Conservation (phyloP, 192 early-diverging fungal genomes). For the Coemansia sp. region DNA sequence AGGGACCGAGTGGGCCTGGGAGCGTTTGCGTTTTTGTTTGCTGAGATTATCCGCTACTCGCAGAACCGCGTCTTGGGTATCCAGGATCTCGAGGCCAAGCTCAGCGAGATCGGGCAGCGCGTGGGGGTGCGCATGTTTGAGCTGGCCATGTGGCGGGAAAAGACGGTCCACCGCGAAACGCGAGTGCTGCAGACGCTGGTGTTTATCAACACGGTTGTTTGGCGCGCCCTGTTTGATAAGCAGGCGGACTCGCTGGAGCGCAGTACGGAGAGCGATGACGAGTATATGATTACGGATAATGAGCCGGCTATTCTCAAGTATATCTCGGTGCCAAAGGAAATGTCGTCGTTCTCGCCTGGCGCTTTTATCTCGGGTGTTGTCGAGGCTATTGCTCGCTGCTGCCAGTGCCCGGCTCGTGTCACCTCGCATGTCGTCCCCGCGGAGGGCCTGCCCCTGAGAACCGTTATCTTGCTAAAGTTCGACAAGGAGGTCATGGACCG, state of each 20-base stretch:
- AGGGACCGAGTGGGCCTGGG: constrained; percentile 74
- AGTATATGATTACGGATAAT: constrained; percentile 99
- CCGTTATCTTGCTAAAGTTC: constrained; percentile 96
- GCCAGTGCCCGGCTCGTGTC: constrained; percentile 74
- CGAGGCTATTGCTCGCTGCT: constrained; percentile 88
- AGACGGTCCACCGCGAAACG: constrained; percentile 83
- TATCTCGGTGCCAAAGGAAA: constrained; percentile 92
- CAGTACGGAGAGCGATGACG: constrained; percentile 94
- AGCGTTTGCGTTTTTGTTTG: constrained; percentile 88
- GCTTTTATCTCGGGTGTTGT: constrained; percentile 97
- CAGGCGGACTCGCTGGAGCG: constrained; percentile 94
- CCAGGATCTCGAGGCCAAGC: constrained; percentile 90
- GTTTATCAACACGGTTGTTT: constrained; percentile 92
- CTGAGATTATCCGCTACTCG: constrained; percentile 95
- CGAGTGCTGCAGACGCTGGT: constrained; percentile 84
- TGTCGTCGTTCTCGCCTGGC: constrained; percentile 86
- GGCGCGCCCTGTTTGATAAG: constrained; percentile 96
- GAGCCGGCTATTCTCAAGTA: constrained; percentile 87
- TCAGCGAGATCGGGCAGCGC: constrained; percentile 90
- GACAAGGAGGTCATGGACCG: constrained; percentile 75
- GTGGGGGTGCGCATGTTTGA: constrained; percentile 89
- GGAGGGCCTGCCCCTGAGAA: constrained; percentile 82
- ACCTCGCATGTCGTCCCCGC: constrained; percentile 90
- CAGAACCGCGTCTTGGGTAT: constrained; percentile 94
- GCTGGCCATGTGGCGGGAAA: constrained; percentile 88